phyloP scores from a whole-genome alignment of 1,284 basidiomycete species.

The Fomes fomentarius region DNA sequence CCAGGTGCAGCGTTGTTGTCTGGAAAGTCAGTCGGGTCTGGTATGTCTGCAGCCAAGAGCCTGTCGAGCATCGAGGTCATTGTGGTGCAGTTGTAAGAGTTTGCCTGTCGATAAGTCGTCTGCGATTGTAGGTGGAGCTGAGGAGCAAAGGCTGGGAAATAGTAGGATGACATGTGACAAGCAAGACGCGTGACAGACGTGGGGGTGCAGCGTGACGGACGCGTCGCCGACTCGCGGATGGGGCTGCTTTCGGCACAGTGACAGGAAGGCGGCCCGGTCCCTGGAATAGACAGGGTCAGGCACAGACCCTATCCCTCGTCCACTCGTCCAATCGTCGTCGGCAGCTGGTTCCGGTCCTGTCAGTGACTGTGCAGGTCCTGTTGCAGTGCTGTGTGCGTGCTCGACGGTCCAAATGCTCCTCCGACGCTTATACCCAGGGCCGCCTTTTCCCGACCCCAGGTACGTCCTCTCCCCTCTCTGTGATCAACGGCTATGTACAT shows the following conservation, averaged over 20 bases:
- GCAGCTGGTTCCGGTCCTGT: too few species aligned
- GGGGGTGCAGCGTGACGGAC: neutral
- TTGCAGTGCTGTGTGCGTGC: too few species aligned
- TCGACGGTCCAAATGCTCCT: too few species aligned
- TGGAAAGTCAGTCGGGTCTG: conserved; percentile 73
- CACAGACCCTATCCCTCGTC: too few species aligned
- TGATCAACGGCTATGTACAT: conserved; percentile 20
- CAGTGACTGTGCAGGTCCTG: too few species aligned
- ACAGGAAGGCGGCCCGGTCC: too few species aligned
- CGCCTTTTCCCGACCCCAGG: too few species aligned
- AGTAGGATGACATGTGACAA: neutral
- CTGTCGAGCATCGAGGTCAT: conserved; percentile 11
- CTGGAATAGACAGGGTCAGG: too few species aligned
- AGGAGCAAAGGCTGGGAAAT: neutral
- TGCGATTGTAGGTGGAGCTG: too few species aligned
- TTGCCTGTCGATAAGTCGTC: neutral
- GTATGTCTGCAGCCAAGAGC: conserved; percentile 40
- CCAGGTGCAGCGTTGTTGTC: conserved; percentile 43
- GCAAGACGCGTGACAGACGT: neutral
- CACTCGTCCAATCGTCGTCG: too few species aligned
- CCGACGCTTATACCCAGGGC: too few species aligned
- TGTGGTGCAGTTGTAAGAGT: neutral
- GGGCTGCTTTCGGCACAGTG: neutral
- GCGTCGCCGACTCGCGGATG: neutral
- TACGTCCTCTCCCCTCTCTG: too few species aligned